Base-by-base conservation (phyloP, 2,329 filamentous ascomycete species). In the Cadophora sp. region DNA sequence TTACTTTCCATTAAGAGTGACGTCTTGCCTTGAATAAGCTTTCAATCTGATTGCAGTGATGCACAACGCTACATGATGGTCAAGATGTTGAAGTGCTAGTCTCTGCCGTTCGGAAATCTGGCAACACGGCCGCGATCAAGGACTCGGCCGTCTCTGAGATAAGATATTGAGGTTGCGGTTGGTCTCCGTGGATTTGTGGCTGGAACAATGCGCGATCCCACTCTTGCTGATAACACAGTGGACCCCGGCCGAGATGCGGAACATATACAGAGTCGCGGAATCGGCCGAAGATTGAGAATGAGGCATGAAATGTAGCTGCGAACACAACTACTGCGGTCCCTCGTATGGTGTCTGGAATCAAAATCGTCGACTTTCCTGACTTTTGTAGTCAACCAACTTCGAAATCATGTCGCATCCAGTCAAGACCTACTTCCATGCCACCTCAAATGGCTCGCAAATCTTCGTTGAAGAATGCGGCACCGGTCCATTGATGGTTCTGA, bases 401-500 rank as follows among this genome's bases (percentile, higher is more conserved):
- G 26, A 4, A 53, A 53, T 6, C 24, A 53, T 53, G 50, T 53
- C 50, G 12, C 12, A 1, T 12, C 24, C 50, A 16, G 50, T 11
- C 50, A 73, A 74, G 29, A 70, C 73, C n/a, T 77, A 79, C 67
- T 78, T 73, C 68, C 71, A 72, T 22, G 76, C 75, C 7, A 73
- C 72, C 7, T 51, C 70, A 34, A 62, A 68, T 1, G 75, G 74
- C 4, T 73, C 67, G 5, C 67, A 77, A 5, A 69, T 77, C 1
- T 68, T 79, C 26, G 64, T 71, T 14, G 71, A 72, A 64, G 71
- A 72, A 63, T 68, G 67, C 37, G 71, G 69, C 14, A 62, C 67
- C 14, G 69, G 71, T 71, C 76, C 65, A 53, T 76, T 34, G 69
- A 79, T 73, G 77, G 76, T 58, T 68, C 76, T 58, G 74, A 78